phyloP scores from a whole-genome alignment of 768 basidiomycete genomes.

The Trametes coccinea region DNA sequence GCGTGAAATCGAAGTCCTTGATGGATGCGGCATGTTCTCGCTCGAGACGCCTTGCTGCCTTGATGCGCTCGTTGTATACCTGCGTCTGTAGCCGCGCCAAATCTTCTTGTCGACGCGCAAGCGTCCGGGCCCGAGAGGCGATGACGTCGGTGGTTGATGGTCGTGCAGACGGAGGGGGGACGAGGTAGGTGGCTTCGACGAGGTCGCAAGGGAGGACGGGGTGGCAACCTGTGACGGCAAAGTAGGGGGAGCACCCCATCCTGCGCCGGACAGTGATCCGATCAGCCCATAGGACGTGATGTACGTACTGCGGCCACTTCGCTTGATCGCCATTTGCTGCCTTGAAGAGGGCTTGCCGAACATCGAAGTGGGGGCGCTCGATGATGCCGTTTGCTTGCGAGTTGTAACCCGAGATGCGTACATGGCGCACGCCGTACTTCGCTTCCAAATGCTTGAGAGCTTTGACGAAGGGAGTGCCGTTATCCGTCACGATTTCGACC shows the following conservation, averaged over 20 bases:
- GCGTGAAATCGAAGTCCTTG: no score
- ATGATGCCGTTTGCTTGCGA: conserved; percentile 29
- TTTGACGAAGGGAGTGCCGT: no score
- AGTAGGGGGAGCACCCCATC: conserved; percentile 36
- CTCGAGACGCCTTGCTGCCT: conserved; percentile 19
- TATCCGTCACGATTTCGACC: no score
- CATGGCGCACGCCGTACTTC: no score
- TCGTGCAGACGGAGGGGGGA: conserved; percentile 13
- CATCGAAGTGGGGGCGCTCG: conserved; percentile 24
- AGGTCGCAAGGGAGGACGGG: conserved; percentile 28
- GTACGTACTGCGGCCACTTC: conserved; percentile 27
- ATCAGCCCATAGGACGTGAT: conserved; percentile 40
- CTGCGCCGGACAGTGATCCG: conserved; percentile 31
- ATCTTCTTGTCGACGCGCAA: conserved; percentile 18
- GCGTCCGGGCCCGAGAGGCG: no score
- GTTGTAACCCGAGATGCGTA: conserved; percentile 16
- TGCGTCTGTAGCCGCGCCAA: conserved; percentile 4
- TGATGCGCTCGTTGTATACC: conserved; percentile 8
- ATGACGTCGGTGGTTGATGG: conserved; percentile 18
- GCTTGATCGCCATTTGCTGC: conserved; percentile 17
- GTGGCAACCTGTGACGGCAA: conserved; percentile 20
- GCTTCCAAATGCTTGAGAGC: no score
- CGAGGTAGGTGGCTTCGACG: conserved; percentile 22
- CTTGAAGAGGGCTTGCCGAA: conserved; percentile 27
- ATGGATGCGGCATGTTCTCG: no score